Evolutionary conservation across 2,329 filamentous ascomycete species (phyloP).

Genomic region (Aspergillus versicolor): DNA sequence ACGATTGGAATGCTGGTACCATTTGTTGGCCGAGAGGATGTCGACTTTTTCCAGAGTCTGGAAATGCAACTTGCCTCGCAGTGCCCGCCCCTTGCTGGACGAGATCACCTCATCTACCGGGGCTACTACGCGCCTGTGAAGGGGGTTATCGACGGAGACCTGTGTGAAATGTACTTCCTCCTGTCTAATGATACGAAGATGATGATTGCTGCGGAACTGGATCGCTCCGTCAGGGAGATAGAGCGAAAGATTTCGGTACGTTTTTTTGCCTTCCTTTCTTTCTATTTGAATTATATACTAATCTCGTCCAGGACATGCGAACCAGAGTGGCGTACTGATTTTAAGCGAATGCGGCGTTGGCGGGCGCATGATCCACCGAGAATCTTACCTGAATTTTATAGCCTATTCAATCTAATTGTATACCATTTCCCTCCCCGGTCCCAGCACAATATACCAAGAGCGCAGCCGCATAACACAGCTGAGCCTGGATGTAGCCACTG

Average conservation of each 20-base stretch:
- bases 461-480: neutral
- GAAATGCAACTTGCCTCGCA: constrained; percentile 85
- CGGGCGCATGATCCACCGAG: constrained; percentile 23
- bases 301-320: constrained; percentile 51
- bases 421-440: neutral
- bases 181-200: constrained; percentile 86
- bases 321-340: constrained; percentile 56
- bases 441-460: neutral
- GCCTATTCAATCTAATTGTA: constrained; percentile 9
- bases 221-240: constrained; percentile 86
- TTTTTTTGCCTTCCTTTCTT: constrained; percentile 13
- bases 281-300: constrained; percentile 7
- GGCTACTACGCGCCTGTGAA: constrained; percentile 97
- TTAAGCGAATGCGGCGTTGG: constrained; percentile 11
- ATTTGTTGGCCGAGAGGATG: constrained; percentile 86
- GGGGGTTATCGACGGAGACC: constrained; percentile 92
- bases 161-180: constrained; percentile 87
- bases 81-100: constrained; percentile 81
- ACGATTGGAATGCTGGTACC: constrained; percentile 92
- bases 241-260: constrained; percentile 86
- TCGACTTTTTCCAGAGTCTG: constrained; percentile 95
- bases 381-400: constrained; percentile 21
- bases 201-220: constrained; percentile 90
- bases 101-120: constrained; percentile 93
- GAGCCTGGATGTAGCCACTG: neutral